phyloP scores from a whole-genome alignment of 2,329 filamentous ascomycete genomes.

The Dendrostoma leiphaemia region DNA sequence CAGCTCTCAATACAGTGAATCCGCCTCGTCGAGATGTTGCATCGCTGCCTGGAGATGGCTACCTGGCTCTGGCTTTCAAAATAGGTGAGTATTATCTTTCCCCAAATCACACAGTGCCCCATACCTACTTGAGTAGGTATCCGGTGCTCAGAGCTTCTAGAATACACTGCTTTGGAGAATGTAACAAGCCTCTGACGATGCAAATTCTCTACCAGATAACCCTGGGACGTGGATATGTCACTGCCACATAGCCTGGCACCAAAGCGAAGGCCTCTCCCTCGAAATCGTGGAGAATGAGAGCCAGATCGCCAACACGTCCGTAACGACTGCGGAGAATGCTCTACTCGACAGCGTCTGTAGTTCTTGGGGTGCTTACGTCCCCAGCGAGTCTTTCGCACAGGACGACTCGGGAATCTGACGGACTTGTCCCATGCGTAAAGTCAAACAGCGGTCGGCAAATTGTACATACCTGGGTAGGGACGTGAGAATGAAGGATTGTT shows the following conservation, averaged over 20 bases:
- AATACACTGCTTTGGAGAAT: no score
- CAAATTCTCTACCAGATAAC: no score
- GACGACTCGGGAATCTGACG: conserved; percentile 23
- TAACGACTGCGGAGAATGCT: no score
- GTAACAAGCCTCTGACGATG: no score
- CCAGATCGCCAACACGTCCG: conserved; percentile 11
- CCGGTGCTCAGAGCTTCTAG: conserved; percentile 24
- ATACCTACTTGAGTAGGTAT: no score
- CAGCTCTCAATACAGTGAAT: conserved; percentile 27
- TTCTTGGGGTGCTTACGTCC: conserved; percentile 18
- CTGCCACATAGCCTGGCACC: conserved; percentile 31
- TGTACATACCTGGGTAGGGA: no score
- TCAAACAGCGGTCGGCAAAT: no score
- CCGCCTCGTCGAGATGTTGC: conserved; percentile 37
- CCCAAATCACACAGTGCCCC: no score
- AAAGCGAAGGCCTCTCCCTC: conserved; percentile 33
- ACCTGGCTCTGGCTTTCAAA: conserved; percentile 32
- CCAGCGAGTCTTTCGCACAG: conserved; percentile 20
- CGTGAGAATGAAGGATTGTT: no score
- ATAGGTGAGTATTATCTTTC: no score
- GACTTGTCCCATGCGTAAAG: no score
- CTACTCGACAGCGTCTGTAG: no score
- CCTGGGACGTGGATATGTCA: conserved; percentile 24
- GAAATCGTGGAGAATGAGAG: conserved; percentile 31
- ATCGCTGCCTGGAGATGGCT: conserved; percentile 26